Evolutionary conservation across 495 filamentous ascomycete species (phyloP), one percentile per base, ranked within the genome.

Genomic region (Gamarada debralockiae): DNA sequence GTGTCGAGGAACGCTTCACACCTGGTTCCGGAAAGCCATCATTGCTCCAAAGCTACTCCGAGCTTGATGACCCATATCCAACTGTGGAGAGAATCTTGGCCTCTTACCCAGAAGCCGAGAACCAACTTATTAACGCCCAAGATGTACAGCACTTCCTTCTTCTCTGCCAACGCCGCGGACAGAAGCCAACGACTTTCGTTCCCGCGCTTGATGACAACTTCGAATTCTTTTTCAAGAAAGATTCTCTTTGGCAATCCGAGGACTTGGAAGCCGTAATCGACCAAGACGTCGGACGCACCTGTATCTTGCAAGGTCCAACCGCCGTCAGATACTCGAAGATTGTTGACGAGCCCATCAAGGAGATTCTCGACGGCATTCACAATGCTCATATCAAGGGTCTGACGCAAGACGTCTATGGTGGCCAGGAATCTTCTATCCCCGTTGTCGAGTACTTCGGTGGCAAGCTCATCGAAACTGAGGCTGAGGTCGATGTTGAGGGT

Each of bases 191-290:
- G 14, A 92, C 92, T 2, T 98, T 98, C 63, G 90, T 98, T 43
- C 93, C 93, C 12, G 76, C 84, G 3, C 77, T 98, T 24, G 93
- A 98, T 67, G 92, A 95, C 49, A 92, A 87, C 58, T 97, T 98
- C 44, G 93, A 97, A 67, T 95, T 90, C 68, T 98, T 86, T 74
- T 97, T 98, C 84, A 98, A 98, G 83, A 98, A 98, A 72, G 93
- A 98, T 69, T 97, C 92, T n/a, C 81, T 98, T 23, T 98, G 93
- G 93, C 93, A 98, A 70, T 96, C 92, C 0, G 93, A 98, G 69
- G 92, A 97, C 65, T 79, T 98, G 12, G 92, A 90, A 56, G 93
- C 93, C 31, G 93, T 98, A 60, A 89, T 97, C 44, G 92, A 76
- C 57, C 92, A 97, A 69, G 93, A 98, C 69, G 93, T 97, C 48